phyloP scores from a whole-genome alignment of 1,284 basidiomycete genomes.

The Heterobasidion occidentale region DNA sequence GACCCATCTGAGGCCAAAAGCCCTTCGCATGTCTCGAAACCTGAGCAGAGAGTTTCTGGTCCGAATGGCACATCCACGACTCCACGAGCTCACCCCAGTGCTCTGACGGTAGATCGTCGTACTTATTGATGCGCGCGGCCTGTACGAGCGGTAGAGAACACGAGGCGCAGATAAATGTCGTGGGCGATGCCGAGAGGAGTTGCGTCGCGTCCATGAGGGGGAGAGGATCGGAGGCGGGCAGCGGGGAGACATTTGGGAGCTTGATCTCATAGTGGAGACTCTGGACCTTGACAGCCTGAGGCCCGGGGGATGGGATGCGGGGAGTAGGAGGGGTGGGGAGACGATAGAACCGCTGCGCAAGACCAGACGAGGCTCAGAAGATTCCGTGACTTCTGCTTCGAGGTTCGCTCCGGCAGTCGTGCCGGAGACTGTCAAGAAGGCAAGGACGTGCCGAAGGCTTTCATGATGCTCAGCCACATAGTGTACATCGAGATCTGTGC shows the following conservation, averaged over 20 bases:
- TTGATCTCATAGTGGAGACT: conserved; percentile 17
- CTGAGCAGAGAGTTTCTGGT: conserved; percentile 73
- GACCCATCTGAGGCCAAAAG: conserved; percentile 70
- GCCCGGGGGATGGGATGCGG: conserved; percentile 58
- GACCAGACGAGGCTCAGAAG: conserved; percentile 41
- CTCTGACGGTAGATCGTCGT: conserved; percentile 86
- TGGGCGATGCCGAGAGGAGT: conserved; percentile 42
- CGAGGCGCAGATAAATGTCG: conserved; percentile 61
- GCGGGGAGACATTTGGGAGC: conserved; percentile 9
- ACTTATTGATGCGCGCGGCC: conserved; percentile 37
- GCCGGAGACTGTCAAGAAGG: conserved; percentile 52
- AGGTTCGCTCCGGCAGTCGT: conserved; percentile 38
- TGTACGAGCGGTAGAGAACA: conserved; percentile 72
- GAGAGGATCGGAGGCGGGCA: conserved; percentile 19
- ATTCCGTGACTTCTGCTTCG: conserved; percentile 54
- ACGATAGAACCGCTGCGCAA: conserved; percentile 49
- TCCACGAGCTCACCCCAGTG: conserved; percentile 97
- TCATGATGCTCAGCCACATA: conserved; percentile 85
- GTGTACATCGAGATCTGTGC: conserved; percentile 37
- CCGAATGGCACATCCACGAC: conserved; percentile 96
- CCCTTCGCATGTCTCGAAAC: conserved; percentile 61
- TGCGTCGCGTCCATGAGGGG: conserved; percentile 66
- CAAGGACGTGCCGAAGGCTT: conserved; percentile 65
- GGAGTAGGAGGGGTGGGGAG: conserved; percentile 57
- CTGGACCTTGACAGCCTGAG: conserved; percentile 43